phyloP scores from a whole-genome alignment of 345 rosid species.

The Cardamine resedifolia region DNA sequence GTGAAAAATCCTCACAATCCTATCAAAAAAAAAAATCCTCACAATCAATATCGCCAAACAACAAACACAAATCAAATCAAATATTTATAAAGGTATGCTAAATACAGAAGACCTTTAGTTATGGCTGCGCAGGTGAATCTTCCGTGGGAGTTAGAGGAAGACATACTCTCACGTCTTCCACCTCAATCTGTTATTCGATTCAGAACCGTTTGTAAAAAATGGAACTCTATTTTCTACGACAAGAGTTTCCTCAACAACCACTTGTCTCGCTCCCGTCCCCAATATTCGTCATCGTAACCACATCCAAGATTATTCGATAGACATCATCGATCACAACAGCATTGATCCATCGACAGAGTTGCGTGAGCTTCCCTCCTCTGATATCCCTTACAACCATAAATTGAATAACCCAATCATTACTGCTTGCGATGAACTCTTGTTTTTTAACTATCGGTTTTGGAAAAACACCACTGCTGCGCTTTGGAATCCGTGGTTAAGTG shows the following conservation, averaged over 20 bases:
- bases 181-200: not conserved
- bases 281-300: not conserved
- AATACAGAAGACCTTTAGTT: too few species aligned
- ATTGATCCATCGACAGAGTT: not conserved
- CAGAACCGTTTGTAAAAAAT: slow-evolving; percentile 2
- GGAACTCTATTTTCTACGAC: slow-evolving; percentile 1
- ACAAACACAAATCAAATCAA: too few species aligned
- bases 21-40: too few species aligned
- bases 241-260: not conserved
- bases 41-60: too few species aligned
- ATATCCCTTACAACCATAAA: not conserved
- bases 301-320: not conserved
- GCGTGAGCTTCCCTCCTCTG: not conserved
- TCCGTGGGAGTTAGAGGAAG: slow-evolving; percentile 16
- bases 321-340: not conserved
- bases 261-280: slow-evolving; percentile 1
- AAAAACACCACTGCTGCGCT: not conserved
- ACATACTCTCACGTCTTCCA: slow-evolving; percentile 8
- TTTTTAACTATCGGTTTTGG: not conserved
- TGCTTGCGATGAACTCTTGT: not conserved
- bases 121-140: too few species aligned
- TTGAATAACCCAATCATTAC: too few species aligned
- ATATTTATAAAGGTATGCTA: too few species aligned
- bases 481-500: slow-evolving; percentile 1
- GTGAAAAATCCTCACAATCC: too few species aligned